Conservation (phyloP, 352 stramenopile species). For the Ophiocytium majus region DNA sequence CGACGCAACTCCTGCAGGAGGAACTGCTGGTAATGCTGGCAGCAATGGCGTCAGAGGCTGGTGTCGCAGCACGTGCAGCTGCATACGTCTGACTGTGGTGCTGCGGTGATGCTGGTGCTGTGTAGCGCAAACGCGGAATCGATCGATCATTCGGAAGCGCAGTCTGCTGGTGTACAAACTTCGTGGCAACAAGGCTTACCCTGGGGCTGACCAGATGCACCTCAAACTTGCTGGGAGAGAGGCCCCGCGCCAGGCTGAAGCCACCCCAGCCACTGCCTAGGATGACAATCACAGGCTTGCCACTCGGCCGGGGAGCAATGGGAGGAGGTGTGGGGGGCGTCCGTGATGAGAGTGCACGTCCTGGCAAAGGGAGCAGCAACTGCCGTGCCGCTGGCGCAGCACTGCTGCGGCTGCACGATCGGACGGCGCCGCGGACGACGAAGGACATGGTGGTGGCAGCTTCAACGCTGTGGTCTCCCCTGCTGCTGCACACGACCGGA, state of each 20-base stretch:
- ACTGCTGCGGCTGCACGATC: no score
- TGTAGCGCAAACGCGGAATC: not conserved
- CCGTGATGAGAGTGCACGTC: no score
- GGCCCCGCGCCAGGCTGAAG: slow-evolving; percentile 47
- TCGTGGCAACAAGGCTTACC: not conserved
- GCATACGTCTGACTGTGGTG: no score
- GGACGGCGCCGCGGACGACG: no score
- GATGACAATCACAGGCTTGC: not conserved
- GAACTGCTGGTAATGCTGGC: not conserved
- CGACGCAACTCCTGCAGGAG: not conserved
- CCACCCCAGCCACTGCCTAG: not conserved
- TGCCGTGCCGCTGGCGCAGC: no score
- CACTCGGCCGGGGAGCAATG: no score
- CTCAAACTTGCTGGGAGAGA: slow-evolving; percentile 62
- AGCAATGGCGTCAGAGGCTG: not conserved
- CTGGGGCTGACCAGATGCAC: slow-evolving; percentile 65
- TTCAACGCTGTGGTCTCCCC: no score
- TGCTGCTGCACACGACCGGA: no score
- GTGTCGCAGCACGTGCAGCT: not conserved
- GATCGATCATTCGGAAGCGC: not conserved
- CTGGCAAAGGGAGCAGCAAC: no score
- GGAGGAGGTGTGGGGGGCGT: no score
- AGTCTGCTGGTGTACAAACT: not conserved
- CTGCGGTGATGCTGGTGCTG: no score
- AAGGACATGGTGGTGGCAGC: no score